Evolutionary conservation across 257 asterid species (phyloP), one percentile per base, ranked within the genome.

Genomic region (Fraxinus excelsior): DNA sequence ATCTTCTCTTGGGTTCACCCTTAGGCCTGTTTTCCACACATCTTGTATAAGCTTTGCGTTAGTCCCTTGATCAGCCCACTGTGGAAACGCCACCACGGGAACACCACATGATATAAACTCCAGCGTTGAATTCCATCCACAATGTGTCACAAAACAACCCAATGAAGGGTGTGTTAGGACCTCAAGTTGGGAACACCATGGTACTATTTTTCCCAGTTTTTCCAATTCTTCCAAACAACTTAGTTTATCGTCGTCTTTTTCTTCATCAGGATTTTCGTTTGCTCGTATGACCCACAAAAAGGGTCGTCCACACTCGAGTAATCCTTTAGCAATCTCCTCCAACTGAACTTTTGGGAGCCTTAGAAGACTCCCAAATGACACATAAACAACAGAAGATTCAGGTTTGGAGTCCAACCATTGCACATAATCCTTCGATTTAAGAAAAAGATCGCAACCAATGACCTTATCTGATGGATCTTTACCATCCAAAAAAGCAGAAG

Each of bases 251-350:
- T 38, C 62, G 71, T 26, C 26, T 4, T 51, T 19, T 19, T 51
- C 62, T 5, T 73, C 72, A 44, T 79, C 78, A 0, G 18, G 74
- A 9, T 78, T 40, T 1, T 37, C 67, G 1, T 26, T 62, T 7
- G 70, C 75, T 78, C 81, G 72, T 31, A 75, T 67, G 8, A 82
- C 81, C 86, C 86, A 82, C n/a, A 82, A 76, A 58, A 82, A 82
- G 23, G 81, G 83, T 31, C 76, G 56, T 25, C 71, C 44, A 66
- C 62, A 62, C 60, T 62, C 70, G 2, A 71, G 19, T 34, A 79
- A 75, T 3, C 73, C 83, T 7, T 28, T 37, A 1, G 73, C 83
- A 21, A 82, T 71, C 76, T 79, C 83, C 44, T 82, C 81, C 76
- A 76, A 74, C 32, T 76, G 70, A 25, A 49, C 38, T 28, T 35